A percentile compares a stretch with the other conserved stretches of the same genome.
These are phyloP conservation scores for Morella rubra DNA, from an alignment of 306 rosid species.

Conservation along the genomic window DNA sequence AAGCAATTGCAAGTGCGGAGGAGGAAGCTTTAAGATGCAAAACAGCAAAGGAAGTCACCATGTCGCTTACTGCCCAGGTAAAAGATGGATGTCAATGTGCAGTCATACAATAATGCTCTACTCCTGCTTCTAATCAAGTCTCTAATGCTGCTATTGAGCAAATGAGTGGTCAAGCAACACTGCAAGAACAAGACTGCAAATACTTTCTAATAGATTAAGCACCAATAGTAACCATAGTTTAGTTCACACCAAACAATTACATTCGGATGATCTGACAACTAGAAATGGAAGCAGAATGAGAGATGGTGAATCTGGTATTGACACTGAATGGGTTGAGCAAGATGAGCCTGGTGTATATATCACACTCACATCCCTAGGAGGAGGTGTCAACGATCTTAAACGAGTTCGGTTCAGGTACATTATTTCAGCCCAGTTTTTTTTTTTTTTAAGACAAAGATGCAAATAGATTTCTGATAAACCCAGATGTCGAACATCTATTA, in stretches of 20 bases:
- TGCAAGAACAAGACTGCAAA: slow-evolving; percentile 67
- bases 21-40: slow-evolving; percentile 91
- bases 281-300: slow-evolving; percentile 81
- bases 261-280: slow-evolving; percentile 54
- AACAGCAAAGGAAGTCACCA: slow-evolving; percentile 97
- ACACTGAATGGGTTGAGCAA: slow-evolving; percentile 55
- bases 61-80: slow-evolving; percentile 96
- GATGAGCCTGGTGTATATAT: slow-evolving; percentile 96
- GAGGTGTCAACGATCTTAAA: slow-evolving; percentile 86
- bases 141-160: slow-evolving; percentile 54
- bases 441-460: not conserved
- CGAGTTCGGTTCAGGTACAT: slow-evolving; percentile 97
- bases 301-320: slow-evolving; percentile 73
- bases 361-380: slow-evolving; percentile 86
- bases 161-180: slow-evolving; percentile 56
- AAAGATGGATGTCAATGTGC: slow-evolving; percentile 27
- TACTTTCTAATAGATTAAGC: slow-evolving; percentile 70
- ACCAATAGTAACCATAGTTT: slow-evolving; percentile 49
- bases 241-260: slow-evolving; percentile 66
- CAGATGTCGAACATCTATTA: not conserved
- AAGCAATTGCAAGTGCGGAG: slow-evolving; percentile 83
- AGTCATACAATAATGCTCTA: slow-evolving; percentile 27
- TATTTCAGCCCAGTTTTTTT: not conserved
- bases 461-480: not conserved
- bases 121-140: slow-evolving; percentile 55